Base-by-base conservation (phyloP, 2,329 filamentous ascomycete species). In the Fusarium sarcochroum region DNA sequence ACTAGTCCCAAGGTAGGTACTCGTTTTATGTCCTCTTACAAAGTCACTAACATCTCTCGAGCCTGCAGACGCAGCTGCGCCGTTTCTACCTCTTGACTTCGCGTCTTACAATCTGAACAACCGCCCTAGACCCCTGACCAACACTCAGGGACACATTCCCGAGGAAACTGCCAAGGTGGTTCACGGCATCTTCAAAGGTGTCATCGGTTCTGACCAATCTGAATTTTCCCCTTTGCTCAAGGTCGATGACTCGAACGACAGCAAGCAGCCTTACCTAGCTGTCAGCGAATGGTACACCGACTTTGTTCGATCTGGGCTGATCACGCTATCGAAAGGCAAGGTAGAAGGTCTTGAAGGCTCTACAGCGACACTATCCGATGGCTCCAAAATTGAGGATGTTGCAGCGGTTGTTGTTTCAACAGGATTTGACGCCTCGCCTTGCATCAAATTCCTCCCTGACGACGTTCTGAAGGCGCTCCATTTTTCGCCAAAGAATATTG, bases 41-140 rank as follows among this genome's bases (percentile, higher is more conserved):
- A 5, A 21, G 1, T 14, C 13, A 25, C 55, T 69, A 21, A 72
- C 8, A 7, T 15, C 2, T 18, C 20, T 2, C 5, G 66, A 86
- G 83, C 82, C 85, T 7, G 73, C 78, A 2, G 76, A 78, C 3
- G 76, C 84, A 1, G 84, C 85, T 1, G 85, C 90, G 0, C 84
- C 85, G 0, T 94, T 94, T 69, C 77, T 93, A 1, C 93, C 93
- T 0, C 78, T 93, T 9, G 93, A 97, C 75, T 82, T 95, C 42
- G 81, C 85, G 4, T 87, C 92, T 3, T 93, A 92, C 74, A 93
- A 96, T 71, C 78, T 92, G 6, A 84, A 84, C 27, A 87, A 87
- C 55, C 84, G 91, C 7, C 86, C 88, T 1, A 77, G 81, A 0
- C 86, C 87, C 1, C 80, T 94, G 2, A 79, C 79, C 7, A 90